Percentiles rank a stretch among this genome's conserved stretches.
These are phyloP conservation scores for Talaromyces sp. DNA, from an alignment of 2,329 filamentous ascomycete genomes.

Conservation along the genomic window DNA sequence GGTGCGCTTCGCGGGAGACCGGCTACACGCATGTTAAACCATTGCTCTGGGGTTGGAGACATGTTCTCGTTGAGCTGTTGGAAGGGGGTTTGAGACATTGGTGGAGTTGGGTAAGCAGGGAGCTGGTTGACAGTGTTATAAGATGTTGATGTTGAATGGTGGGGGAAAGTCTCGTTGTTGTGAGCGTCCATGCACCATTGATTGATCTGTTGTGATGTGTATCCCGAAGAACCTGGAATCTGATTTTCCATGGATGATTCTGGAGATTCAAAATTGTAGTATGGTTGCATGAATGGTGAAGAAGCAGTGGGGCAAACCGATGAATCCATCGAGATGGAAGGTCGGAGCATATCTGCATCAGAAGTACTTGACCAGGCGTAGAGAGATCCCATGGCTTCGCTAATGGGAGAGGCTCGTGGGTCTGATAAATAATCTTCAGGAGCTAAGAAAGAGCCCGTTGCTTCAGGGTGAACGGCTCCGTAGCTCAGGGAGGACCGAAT, in stretches of 20 bases:
- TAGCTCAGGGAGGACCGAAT: slow-evolving; percentile 12
- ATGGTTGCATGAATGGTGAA: slow-evolving; percentile 20
- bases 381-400: slow-evolving; percentile 22
- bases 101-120: slow-evolving; percentile 11
- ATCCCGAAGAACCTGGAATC: slow-evolving; percentile 10
- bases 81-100: slow-evolving; percentile 9
- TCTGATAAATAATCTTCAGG: slow-evolving; percentile 17
- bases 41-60: slow-evolving; percentile 10
- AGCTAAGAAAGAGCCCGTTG: slow-evolving; percentile 13
- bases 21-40: slow-evolving; percentile 10
- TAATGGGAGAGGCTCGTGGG: slow-evolving; percentile 15
- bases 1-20: not conserved
- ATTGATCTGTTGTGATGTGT: slow-evolving; percentile 22
- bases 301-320: slow-evolving; percentile 1
- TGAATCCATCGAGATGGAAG: slow-evolving; percentile 10
- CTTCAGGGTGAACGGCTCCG: slow-evolving; percentile 8
- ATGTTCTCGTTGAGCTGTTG: slow-evolving; percentile 8
- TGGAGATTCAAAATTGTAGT: slow-evolving; percentile 9
- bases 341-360: slow-evolving; percentile 13
- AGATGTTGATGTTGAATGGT: slow-evolving; percentile 6
- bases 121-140: not conserved
- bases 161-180: slow-evolving; percentile 2
- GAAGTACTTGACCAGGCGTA: slow-evolving; percentile 24
- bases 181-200: slow-evolving; percentile 26
- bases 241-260: not conserved